These are phyloP conservation scores for Cenchrus americanus DNA, from an alignment of 176 grass and related monocot genomes.

Conservation along the genomic window DNA sequence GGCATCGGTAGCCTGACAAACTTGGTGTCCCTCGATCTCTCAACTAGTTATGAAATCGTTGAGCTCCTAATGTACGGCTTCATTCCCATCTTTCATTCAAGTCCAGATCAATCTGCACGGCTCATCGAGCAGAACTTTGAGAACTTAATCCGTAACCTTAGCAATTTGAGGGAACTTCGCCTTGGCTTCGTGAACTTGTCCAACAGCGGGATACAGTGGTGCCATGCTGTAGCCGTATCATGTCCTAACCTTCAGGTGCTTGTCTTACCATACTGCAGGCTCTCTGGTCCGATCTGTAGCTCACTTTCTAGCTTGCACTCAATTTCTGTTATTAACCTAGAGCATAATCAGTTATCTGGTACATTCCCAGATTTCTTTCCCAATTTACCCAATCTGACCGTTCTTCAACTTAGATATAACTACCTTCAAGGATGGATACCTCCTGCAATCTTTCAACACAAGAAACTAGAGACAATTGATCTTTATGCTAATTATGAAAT, in stretches of 20 bases:
- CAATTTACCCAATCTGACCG: slow-evolving; percentile 34
- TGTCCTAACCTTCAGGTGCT: slow-evolving; percentile 33
- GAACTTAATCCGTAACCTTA: slow-evolving; percentile 33
- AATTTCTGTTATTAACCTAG: slow-evolving; percentile 29
- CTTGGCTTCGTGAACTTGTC: slow-evolving; percentile 50
- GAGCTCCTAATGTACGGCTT: too few species aligned
- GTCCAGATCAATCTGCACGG: too few species aligned
- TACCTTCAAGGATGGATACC: slow-evolving; percentile 31
- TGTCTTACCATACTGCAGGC: slow-evolving; percentile 31
- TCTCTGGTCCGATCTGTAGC: slow-evolving; percentile 18
- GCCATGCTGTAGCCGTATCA: slow-evolving; percentile 2
- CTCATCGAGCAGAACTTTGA: neutral
- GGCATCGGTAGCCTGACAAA: too few species aligned
- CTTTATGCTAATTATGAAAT: slow-evolving; percentile 21
- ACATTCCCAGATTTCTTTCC: slow-evolving; percentile 39
- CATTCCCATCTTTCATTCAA: too few species aligned
- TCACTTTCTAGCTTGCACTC: slow-evolving; percentile 27
- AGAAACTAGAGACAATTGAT: slow-evolving; percentile 42
- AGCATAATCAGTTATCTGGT: slow-evolving; percentile 35
- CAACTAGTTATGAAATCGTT: too few species aligned
- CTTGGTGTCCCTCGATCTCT: too few species aligned
- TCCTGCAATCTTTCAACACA: slow-evolving; percentile 19
- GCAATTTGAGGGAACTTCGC: slow-evolving; percentile 38
- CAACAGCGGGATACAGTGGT: slow-evolving; percentile 14
- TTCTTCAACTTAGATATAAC: slow-evolving; percentile 41